These are phyloP conservation scores for Diplodia sapinea DNA, from an alignment of 2,329 filamentous ascomycete genomes.

Conservation along the genomic window DNA sequence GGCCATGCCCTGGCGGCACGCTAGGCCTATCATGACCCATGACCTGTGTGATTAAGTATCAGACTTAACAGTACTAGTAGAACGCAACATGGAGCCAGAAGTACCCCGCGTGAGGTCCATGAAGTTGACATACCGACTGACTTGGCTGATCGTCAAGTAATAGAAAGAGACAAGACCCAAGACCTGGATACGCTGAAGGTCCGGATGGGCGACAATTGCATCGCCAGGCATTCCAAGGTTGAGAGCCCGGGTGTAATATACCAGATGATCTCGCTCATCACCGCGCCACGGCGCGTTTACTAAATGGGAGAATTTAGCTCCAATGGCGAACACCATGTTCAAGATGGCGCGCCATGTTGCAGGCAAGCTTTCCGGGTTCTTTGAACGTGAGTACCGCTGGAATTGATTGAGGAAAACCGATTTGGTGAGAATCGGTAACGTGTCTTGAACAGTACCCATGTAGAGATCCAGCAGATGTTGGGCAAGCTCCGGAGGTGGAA, in stretches of 20 bases:
- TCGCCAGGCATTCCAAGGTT: conserved; percentile 40
- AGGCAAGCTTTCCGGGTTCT: conserved; percentile 32
- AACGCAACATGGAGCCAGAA: not conserved
- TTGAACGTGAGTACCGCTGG: conserved; percentile 39
- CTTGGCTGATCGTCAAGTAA: conserved; percentile 47
- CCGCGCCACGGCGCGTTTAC: conserved; percentile 34
- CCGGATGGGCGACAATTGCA: conserved; percentile 42
- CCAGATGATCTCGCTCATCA: conserved; percentile 43
- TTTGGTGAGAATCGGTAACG: conserved; percentile 49
- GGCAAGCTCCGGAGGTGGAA: conserved; percentile 43
- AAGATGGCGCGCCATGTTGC: conserved; percentile 46
- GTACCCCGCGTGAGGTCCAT: not conserved
- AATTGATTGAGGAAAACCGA: conserved; percentile 43
- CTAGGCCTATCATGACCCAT: conserved; percentile 46
- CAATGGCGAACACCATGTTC: conserved; percentile 52
- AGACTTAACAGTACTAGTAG: not conserved
- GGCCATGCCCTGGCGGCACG: conserved; percentile 43
- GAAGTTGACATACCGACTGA: conserved; percentile 45
- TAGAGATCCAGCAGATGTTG: conserved; percentile 46
- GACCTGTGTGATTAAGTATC: conserved; percentile 38
- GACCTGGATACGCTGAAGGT: conserved; percentile 48
- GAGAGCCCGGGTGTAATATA: conserved; percentile 48
- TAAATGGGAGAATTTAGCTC: conserved; percentile 44
- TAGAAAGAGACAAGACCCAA: conserved; percentile 48
- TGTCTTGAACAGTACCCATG: conserved; percentile 46